Evolutionary conservation across 306 rosid genomes (phyloP), one percentile per base, ranked within the genome.

Genomic region (Rosa persica): DNA sequence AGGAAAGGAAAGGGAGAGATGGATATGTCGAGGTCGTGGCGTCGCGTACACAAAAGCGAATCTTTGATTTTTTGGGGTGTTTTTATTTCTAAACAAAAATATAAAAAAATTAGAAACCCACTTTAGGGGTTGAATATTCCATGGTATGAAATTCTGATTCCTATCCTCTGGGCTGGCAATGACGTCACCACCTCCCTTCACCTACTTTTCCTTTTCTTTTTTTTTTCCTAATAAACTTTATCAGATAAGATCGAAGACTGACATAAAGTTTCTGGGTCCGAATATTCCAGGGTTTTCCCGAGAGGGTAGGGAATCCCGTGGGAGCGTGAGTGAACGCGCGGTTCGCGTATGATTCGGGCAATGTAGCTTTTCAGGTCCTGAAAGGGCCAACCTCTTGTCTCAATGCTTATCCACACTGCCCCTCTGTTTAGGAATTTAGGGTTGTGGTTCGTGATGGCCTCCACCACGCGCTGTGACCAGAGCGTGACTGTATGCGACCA

Each of bases 41-140:
- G 97, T 94, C 97, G 97, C 97, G 80, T 90, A 90, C 66, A 49
- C 61, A 55, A 43, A 23, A 85, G 61, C 86, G 86, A 92, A 87
- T 91, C 92, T 90, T 66, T 40, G 81, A 87, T 67, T 87, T 49
- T 2, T 5, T 43, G 36, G 36, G 9, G 81, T 83, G 17, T 82
- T 85, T 83, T 49, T 73, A 44, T 76, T 73, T 9, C 38, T 1
- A 16, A 67, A 12, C 12, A 4, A 23, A 0, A 60, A 60, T n/a
- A 11, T 3, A 23, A 60, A 60, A 22, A 27, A 61, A 62, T 12
- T 60, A 12, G n/a, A 12, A 30, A 34, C 16, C 22, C 10, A 4
- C 36, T 16, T 52, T 49, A 40, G 22, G 8, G 60, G 72, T 71
- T 88, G 92, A 91, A 88, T 88, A 88, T 91, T 91, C 89, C 23